Conservation (phyloP, 73 alveolate genomes). For the Uronychia binucleata region DNA sequence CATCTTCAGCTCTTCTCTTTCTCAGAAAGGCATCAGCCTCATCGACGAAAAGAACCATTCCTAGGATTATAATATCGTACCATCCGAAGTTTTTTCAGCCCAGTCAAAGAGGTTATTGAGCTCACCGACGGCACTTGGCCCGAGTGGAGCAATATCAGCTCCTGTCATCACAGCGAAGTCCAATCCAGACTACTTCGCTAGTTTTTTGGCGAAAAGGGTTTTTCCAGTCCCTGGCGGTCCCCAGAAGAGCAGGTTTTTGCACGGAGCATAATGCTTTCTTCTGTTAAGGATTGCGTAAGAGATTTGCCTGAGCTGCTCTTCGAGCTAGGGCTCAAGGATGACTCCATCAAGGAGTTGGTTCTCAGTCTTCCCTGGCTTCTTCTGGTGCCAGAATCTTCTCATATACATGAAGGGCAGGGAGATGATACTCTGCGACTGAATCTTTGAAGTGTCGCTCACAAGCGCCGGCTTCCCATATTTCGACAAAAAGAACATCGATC, state of each 20-base stretch:
- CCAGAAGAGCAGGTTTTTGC: slow-evolving; percentile 83
- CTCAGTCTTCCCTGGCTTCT: slow-evolving; percentile 49
- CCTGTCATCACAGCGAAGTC: slow-evolving; percentile 93
- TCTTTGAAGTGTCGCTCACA: slow-evolving; percentile 85
- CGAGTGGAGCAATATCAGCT: slow-evolving; percentile 93
- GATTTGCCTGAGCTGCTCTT: slow-evolving; percentile 62
- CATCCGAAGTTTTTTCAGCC: slow-evolving; percentile 81
- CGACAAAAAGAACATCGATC: slow-evolving; percentile 40
- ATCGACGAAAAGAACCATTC: slow-evolving; percentile 77
- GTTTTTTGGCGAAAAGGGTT: slow-evolving; percentile 89
- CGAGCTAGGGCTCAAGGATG: slow-evolving; percentile 61
- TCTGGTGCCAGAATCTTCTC: slow-evolving; percentile 32
- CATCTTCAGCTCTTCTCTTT: slow-evolving; percentile 39
- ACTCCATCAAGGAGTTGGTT: slow-evolving; percentile 71
- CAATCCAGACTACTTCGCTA: slow-evolving; percentile 72
- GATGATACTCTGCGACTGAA: slow-evolving; percentile 40
- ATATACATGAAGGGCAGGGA: slow-evolving; percentile 40
- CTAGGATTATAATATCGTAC: slow-evolving; percentile 1
- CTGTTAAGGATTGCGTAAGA: slow-evolving; percentile 72
- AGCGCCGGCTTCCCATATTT: slow-evolving; percentile 79
- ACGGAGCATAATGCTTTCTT: slow-evolving; percentile 74
- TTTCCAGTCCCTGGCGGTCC: slow-evolving; percentile 98
- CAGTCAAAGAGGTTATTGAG: slow-evolving; percentile 86
- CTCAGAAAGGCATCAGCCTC: slow-evolving; percentile 95
- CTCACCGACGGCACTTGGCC: slow-evolving; percentile 81